These are phyloP conservation scores for Paratinospora sagittata DNA, from an alignment of 164 flowering plant genomes.

Conservation along the genomic window DNA sequence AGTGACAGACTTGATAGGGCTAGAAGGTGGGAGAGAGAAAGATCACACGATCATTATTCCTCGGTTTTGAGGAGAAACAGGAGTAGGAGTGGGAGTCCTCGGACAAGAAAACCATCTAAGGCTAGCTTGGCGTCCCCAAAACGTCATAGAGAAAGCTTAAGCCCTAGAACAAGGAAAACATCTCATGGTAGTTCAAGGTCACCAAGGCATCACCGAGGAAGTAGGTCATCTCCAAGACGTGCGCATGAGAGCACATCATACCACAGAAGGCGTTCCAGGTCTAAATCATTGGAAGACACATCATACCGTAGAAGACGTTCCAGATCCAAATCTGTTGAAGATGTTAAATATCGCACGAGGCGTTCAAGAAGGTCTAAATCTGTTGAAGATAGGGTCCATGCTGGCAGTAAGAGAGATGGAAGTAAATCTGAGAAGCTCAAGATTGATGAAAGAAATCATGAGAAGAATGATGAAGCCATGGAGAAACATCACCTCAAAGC, in stretches of 20 bases:
- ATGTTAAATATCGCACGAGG: constrained; percentile 20
- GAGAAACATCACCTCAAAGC: constrained; percentile 9
- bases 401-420: constrained; percentile 19
- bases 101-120: constrained; percentile 32
- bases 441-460: constrained; percentile 17
- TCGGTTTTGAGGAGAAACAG: constrained; percentile 56
- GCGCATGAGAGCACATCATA: constrained; percentile 27
- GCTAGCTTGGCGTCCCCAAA: constrained; percentile 24
- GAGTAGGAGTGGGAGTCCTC: constrained; percentile 73
- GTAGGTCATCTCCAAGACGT: constrained; percentile 30
- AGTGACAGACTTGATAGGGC: constrained; percentile 43
- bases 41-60: constrained; percentile 47
- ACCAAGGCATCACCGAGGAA: constrained; percentile 38
- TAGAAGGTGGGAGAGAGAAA: constrained; percentile 44
- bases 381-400: constrained; percentile 18
- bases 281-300: constrained; percentile 18
- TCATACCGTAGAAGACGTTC: neutral
- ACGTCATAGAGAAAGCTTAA: constrained; percentile 25
- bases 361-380: constrained; percentile 37
- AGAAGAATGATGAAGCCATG: constrained; percentile 11
- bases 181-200: constrained; percentile 47
- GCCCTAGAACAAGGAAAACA: constrained; percentile 48
- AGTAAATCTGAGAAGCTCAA: constrained; percentile 27
- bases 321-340: constrained; percentile 5
- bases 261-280: constrained; percentile 31